Percentiles rank a stretch among this genome's conserved stretches.
phyloP scores from a whole-genome alignment of 2,329 filamentous ascomycete species.

The Byssoonygena ceratinophila region DNA sequence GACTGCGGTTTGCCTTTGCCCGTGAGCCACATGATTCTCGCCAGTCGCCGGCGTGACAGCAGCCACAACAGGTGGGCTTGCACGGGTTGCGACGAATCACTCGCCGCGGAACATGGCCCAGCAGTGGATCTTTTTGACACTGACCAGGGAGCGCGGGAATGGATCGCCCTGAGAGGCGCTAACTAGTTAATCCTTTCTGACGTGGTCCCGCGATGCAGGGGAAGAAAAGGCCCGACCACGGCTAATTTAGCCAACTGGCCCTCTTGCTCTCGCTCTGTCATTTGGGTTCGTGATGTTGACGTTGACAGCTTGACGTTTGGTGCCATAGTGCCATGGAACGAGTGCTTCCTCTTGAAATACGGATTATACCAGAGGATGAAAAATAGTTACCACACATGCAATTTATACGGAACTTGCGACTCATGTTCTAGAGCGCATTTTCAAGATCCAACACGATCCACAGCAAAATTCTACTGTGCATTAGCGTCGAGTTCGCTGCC shows the following conservation, averaged over 20 bases:
- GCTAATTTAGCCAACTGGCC: not conserved
- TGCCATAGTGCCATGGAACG: too few relatives aligned
- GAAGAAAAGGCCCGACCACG: not conserved
- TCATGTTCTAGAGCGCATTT: not conserved
- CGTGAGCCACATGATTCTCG: constrained; percentile 6
- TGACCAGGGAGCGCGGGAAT: constrained; percentile 1
- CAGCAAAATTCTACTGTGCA: constrained; percentile 3
- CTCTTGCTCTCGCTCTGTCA: too few relatives aligned
- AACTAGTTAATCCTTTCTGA: not conserved
- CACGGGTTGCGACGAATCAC: constrained; percentile 3
- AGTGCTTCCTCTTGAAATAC: too few relatives aligned
- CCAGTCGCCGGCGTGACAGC: constrained; percentile 6
- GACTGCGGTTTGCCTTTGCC: too few relatives aligned
- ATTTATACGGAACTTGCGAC: too few relatives aligned
- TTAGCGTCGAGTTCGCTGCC: not conserved
- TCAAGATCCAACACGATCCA: not conserved
- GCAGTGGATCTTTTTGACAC: not conserved
- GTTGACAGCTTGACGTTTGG: too few relatives aligned
- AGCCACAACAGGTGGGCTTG: constrained; percentile 4
- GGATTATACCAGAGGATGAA: too few relatives aligned
- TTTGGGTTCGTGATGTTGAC: too few relatives aligned
- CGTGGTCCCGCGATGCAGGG: not conserved
- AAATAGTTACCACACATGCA: too few relatives aligned
- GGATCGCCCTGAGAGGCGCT: constrained; percentile 1
- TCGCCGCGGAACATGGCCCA: not conserved